Evolutionary conservation across 345 rosid species (phyloP).

Genomic region (Erucastrum elatum): DNA sequence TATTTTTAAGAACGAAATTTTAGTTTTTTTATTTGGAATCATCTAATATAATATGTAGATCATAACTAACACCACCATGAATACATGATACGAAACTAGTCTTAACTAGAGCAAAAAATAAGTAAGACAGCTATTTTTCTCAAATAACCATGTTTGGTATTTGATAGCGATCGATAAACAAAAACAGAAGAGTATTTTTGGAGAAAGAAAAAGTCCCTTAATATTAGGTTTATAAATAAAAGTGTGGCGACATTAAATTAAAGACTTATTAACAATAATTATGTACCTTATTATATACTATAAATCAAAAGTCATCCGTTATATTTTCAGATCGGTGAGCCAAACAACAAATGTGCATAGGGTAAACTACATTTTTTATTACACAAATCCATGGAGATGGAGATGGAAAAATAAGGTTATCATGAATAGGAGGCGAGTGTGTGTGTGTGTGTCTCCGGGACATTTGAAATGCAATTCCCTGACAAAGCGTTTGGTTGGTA

Average conservation of each 20-base stretch:
- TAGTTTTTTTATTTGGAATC: not conserved
- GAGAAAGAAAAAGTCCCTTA: not conserved
- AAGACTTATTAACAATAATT: not conserved
- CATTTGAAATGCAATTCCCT: not conserved
- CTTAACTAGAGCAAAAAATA: too few relatives aligned
- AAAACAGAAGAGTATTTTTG: not conserved
- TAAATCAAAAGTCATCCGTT: not conserved
- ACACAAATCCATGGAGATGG: not conserved
- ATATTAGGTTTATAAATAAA: not conserved
- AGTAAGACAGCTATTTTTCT: too few relatives aligned
- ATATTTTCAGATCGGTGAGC: not conserved
- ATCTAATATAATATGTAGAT: too few relatives aligned
- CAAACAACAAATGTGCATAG: slow-evolving; percentile 16
- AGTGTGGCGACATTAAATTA: not conserved
- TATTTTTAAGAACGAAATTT: not conserved
- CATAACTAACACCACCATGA: too few relatives aligned
- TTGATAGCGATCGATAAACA: too few relatives aligned
- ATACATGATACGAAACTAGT: too few relatives aligned
- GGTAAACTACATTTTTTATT: not conserved
- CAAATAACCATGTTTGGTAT: too few relatives aligned
- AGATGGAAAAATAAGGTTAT: not conserved
- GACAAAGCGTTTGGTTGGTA: not conserved
- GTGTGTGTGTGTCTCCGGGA: not conserved
- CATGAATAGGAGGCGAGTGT: not conserved
- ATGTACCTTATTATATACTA: not conserved